Conservation (phyloP, 495 filamentous ascomycete species). For the Annulohypoxylon maeteangense region DNA sequence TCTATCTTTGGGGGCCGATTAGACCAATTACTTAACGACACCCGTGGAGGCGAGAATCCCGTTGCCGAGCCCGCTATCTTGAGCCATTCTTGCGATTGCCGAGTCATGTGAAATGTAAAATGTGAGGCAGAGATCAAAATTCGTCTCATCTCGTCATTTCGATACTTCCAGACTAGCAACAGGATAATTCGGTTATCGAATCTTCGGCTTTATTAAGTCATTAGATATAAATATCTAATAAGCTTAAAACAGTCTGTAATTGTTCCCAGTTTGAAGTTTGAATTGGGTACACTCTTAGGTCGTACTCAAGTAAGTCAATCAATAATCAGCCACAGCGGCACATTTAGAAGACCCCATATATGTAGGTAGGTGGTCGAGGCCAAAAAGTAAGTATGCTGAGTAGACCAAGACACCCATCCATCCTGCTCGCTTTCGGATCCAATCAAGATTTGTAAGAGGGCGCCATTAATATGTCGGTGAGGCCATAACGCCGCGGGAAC, state of each 20-base stretch:
- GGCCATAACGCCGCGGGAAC: not conserved
- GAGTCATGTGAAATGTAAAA: conserved; percentile 3
- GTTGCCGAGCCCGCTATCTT: conserved; percentile 12
- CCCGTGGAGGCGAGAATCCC: not conserved
- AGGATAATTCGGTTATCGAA: not conserved
- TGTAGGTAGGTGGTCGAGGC: too few species aligned
- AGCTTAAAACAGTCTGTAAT: not conserved
- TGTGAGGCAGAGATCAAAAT: not conserved
- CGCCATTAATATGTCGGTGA: conserved; percentile 40
- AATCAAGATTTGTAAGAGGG: conserved; percentile 13
- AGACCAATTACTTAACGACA: conserved; percentile 20
- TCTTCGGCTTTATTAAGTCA: not conserved
- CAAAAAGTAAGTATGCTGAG: conserved; percentile 1
- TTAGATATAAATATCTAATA: not conserved
- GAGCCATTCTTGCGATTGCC: not conserved
- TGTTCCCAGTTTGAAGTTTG: not conserved
- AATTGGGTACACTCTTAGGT: not conserved
- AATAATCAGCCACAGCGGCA: not conserved
- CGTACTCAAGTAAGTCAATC: not conserved
- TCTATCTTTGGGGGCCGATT: conserved; percentile 19
- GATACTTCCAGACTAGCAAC: not conserved
- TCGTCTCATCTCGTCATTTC: conserved; percentile 6
- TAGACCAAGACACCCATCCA: conserved; percentile 14
- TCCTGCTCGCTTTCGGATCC: conserved; percentile 24
- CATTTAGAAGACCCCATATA: not conserved